Percentiles rank a stretch among this genome's conserved stretches.
phyloP scores from a whole-genome alignment of 1,284 basidiomycete genomes.

The Schizophyllum amplum region DNA sequence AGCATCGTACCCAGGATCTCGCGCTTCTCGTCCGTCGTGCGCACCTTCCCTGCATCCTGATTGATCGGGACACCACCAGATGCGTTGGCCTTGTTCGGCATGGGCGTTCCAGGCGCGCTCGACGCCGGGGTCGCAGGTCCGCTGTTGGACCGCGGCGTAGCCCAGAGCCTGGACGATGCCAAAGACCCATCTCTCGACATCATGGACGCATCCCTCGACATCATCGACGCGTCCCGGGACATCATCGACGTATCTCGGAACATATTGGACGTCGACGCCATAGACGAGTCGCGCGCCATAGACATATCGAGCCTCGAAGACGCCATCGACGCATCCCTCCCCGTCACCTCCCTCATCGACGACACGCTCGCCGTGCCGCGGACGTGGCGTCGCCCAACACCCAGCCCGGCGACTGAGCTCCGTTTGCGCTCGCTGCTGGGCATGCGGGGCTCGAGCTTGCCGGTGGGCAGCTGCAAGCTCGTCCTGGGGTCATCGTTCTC shows the following conservation, averaged over 20 bases:
- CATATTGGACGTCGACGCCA: not conserved
- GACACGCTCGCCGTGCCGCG: not conserved
- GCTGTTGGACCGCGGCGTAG: not conserved
- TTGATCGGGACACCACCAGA: not conserved
- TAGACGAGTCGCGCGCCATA: slow-evolving; percentile 1
- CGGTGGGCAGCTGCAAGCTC: too few relatives aligned
- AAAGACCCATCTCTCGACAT: not conserved
- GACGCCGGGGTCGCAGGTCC: not conserved
- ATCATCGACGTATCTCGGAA: not conserved
- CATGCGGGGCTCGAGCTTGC: too few relatives aligned
- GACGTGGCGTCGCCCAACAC: not conserved
- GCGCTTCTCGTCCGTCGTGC: slow-evolving; percentile 81
- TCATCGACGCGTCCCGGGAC: slow-evolving; percentile 1
- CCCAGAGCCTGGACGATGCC: not conserved
- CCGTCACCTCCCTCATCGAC: slow-evolving; percentile 33
- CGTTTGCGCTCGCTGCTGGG: slow-evolving; percentile 6
- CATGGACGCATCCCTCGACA: slow-evolving; percentile 1
- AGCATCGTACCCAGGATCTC: slow-evolving; percentile 70
- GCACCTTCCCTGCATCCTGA: slow-evolving; percentile 19
- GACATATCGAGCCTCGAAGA: slow-evolving; percentile 61
- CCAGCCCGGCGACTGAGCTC: slow-evolving; percentile 6
- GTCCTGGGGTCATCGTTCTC: too few relatives aligned
- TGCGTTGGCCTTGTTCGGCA: not conserved
- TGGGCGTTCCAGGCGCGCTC: not conserved
- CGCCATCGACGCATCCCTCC: slow-evolving; percentile 61